Conservation (phyloP, 192 early-diverging fungal species). For the Podila epigama region DNA sequence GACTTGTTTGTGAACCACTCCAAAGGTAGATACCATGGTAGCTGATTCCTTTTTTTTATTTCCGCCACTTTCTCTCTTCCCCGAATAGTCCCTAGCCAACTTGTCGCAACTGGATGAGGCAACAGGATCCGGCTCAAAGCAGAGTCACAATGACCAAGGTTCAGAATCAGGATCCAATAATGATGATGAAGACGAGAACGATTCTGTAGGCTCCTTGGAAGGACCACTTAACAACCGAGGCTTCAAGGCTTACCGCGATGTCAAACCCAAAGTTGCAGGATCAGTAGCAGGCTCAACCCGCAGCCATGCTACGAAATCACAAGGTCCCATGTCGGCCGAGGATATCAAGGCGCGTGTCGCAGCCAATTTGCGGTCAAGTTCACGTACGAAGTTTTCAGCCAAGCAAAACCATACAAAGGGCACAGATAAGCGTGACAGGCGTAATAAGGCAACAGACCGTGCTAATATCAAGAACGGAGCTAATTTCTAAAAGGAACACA, state of each 20-base stretch:
- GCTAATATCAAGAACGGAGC: constrained; percentile 44
- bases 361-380: constrained; percentile 36
- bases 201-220: constrained; percentile 41
- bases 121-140: constrained; percentile 9
- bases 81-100: constrained; percentile 37
- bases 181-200: constrained; percentile 41
- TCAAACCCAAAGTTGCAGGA: constrained; percentile 24
- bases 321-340: constrained; percentile 44
- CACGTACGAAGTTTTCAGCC: constrained; percentile 32
- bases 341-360: constrained; percentile 64
- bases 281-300: constrained; percentile 40
- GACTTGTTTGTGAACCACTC: neutral
- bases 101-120: constrained; percentile 31
- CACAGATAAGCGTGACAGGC: constrained; percentile 59
- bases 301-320: constrained; percentile 28
- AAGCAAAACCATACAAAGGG: constrained; percentile 61
- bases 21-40: neutral
- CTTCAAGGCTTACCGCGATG: constrained; percentile 60
- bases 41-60: constrained; percentile 1
- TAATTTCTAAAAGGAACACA: constrained; percentile 15
- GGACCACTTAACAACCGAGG: constrained; percentile 55
- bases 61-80: neutral
- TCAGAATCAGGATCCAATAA: constrained; percentile 33
- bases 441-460: constrained; percentile 18
- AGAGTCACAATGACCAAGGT: constrained; percentile 17